Conservation (phyloP, 192 early-diverging fungal genomes). For the Backusella australiensis region DNA sequence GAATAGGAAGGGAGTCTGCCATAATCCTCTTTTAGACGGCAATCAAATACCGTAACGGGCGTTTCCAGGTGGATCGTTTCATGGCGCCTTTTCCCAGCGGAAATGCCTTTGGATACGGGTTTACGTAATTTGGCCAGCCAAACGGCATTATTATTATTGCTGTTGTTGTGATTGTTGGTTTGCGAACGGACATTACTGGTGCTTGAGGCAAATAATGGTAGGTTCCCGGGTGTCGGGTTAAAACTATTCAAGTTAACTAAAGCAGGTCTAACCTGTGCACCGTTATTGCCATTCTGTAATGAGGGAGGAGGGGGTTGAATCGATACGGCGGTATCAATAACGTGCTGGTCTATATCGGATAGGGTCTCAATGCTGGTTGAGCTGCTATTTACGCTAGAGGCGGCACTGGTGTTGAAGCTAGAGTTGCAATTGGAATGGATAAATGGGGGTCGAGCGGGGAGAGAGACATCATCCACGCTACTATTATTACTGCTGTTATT, state of each 20-base stretch:
- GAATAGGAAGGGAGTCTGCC: constrained; percentile 28
- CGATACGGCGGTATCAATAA: neutral
- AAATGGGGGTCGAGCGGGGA: neutral
- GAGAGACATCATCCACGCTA: neutral
- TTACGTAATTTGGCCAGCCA: constrained; percentile 6
- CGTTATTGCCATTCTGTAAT: neutral
- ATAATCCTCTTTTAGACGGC: constrained; percentile 31
- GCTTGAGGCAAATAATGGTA: neutral
- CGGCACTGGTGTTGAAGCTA: neutral
- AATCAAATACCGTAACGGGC: constrained; percentile 27
- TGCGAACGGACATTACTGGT: neutral
- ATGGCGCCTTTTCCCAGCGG: neutral
- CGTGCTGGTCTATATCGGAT: neutral
- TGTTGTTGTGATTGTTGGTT: too few species aligned
- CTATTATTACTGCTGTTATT: neutral
- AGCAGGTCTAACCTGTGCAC: neutral
- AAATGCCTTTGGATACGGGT: neutral
- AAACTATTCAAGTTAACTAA: neutral
- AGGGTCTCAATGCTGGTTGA: neutral
- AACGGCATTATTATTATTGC: neutral
- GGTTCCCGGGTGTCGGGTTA: neutral
- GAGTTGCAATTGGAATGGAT: neutral
- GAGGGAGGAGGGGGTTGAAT: neutral
- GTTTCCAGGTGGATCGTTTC: constrained; percentile 14
- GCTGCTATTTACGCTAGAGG: neutral